Base-by-base conservation (phyloP, 2,329 filamentous ascomycete species). In the Pseudogymnoascus sp. region DNA sequence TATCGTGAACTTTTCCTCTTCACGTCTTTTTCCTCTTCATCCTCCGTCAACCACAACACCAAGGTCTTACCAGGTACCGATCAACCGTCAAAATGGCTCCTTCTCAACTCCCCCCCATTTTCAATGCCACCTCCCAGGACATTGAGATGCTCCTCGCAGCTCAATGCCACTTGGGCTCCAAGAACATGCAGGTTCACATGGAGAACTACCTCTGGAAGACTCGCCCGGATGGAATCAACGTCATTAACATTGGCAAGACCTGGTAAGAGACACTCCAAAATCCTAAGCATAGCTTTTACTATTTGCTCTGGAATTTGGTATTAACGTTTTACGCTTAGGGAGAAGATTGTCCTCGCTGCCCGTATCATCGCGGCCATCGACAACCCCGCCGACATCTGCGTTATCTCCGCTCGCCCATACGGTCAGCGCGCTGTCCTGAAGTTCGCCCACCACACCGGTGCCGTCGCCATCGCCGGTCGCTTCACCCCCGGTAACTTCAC, bases 401-500 rank as follows among this genome's bases (percentile, higher is more conserved):
- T 97, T 76, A 97, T 99, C 85, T 97, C 93, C 73, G 94, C 94
- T 77, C 94, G 94, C 86, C 94, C 94, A 78, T 99, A 97, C 81
- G 94, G 94, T 71, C 94, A 99, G 86, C 93, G 94, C 82, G 93
- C 94, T 73, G 95, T 99, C 76, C 90, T 99, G 78, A 99, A 99
- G 89, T 99, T 99, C 83, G 94, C 94, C 74, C 83, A 91, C 68
- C 94, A 99, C 89, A 99, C 94, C 70, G 94, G 94, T 77, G 92
- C 95, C 75, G 90, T 91, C 75, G 90, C 94, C 79, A 99, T 99
- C 75, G 95, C 94, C 75, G 94, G 94, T 83, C 94, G 94, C 78
- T 99, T 99, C 89, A 99, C 94, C 76, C 94, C 94, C 78, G 94
- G 94, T 90, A 96, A 93, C 81, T 99, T 99, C 89, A 99, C 94